Evolutionary conservation across 1,284 basidiomycete species (phyloP), one percentile per base, ranked within the genome.

Genomic region (Ustilago tritici): DNA sequence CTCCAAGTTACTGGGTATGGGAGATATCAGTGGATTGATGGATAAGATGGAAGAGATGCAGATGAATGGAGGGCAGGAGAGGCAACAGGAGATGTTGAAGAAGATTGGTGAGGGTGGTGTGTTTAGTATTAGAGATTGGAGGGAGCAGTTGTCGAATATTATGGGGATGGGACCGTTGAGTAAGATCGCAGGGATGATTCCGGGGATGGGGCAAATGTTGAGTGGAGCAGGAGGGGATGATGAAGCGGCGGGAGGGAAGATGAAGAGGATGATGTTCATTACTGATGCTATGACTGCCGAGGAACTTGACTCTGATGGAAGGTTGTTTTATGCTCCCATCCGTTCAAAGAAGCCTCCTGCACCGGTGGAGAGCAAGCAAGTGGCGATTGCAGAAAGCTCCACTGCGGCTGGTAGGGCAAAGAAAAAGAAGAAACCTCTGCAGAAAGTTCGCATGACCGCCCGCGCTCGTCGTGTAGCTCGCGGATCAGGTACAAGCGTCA

Each of bases 131-230:
- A 91, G 95, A 52, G 97, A 99, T 87, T 97, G 97, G 94, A 90
- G 94, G 85, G 97, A 99, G 87, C 96, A 99, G 87, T 92, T 99
- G 66, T 92, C 92, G 73, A 98, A 95, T 83, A 93, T 99, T 78
- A 98, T 98, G 95, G 94, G 93, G 85, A 98, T 99, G 97, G 96
- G 96, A 31, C 95, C 96, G 5, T 91, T 99, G 65, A 95, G 93
- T 82, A 99, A 99, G 88, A 95, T 99, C 81, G 95, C 96, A 15
- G 95, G 94, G 23, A 99, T 99, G 95, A 99, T 99, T 71, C 96
- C 96, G 3, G 96, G 96, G 36, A 90, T 99, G 81, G 92, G 93
- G 76, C 93, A 94, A 47, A 89, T 99, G 85, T 89, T 98, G 65
- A 84, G 84, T 47, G 82, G 78, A n/a, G 71, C 61, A 9, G 82